Evolutionary conservation across 2,329 filamentous ascomycete genomes (phyloP).

Genomic region (Epichloe coenophiala): DNA sequence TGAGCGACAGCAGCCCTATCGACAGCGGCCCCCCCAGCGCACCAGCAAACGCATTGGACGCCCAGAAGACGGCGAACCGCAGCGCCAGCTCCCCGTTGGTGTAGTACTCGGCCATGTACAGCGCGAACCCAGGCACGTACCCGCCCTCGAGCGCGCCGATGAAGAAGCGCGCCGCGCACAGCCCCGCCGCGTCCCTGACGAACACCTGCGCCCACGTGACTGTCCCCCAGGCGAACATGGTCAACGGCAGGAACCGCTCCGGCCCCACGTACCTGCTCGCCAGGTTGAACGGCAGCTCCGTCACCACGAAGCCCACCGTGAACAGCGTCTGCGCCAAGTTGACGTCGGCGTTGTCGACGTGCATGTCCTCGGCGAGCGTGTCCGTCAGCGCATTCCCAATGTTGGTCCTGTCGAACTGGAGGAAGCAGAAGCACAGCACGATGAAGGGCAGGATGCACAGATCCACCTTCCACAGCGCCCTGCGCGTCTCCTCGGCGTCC

Average conservation of each 20-base stretch:
- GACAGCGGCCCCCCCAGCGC: conserved; percentile 14
- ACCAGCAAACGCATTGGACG: conserved; percentile 16
- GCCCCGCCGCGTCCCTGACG: conserved; percentile 11
- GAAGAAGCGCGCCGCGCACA: conserved; percentile 16
- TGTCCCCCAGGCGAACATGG: conserved; percentile 18
- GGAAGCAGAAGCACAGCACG: conserved; percentile 18
- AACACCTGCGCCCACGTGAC: conserved; percentile 17
- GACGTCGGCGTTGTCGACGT: conserved; percentile 34
- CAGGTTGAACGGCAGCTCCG: conserved; percentile 21
- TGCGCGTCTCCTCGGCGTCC: conserved; percentile 5
- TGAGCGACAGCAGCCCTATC: conserved; percentile 14
- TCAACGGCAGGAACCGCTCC: conserved; percentile 15
- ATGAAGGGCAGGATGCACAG: conserved; percentile 16
- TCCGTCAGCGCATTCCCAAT: conserved; percentile 39
- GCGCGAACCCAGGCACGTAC: conserved; percentile 18
- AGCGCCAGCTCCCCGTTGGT: conserved; percentile 16
- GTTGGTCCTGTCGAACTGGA: conserved; percentile 23
- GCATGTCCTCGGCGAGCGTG: conserved; percentile 32
- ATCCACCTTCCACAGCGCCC: conserved; percentile 14
- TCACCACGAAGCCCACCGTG: conserved; percentile 34
- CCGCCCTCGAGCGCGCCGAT: conserved; percentile 18
- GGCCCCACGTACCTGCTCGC: conserved; percentile 16
- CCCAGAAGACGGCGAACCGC: conserved; percentile 18
- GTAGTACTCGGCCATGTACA: conserved; percentile 18
- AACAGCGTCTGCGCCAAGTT: conserved; percentile 39